Evolutionary conservation across 441 rosid genomes (phyloP), one percentile per base, ranked within the genome.

Genomic region (Euphorbia schlechtendalii): DNA sequence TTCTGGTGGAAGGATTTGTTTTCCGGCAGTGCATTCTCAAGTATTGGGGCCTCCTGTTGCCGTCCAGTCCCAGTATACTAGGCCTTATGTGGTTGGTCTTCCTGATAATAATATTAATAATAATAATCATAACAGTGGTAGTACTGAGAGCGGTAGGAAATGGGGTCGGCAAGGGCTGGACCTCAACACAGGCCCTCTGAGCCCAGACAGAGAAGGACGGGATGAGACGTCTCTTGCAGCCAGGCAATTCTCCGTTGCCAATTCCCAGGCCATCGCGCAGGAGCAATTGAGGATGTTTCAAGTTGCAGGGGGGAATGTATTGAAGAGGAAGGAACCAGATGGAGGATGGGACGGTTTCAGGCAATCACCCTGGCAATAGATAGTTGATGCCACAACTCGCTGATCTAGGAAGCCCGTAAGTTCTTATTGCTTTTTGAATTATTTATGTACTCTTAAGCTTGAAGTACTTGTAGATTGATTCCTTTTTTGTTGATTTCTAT

Each of bases 241-340:
- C 8, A 76, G 76, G 72, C 81, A 74, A 25, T 64, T 63, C 5
- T 66, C 85, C 30, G 58, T 73, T 49, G 55, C 76, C 61, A 69
- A 53, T 65, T 56, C 83, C 8, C 80, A 65, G 38, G 64, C 63
- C 62, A 61, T 72, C 17, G 34, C 71, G 3, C 80, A 79, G 63
- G 82, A 81, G 56, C 80, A 77, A 41, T 56, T 64, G 7, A 79
- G 74, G 73, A 71, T 75, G 71, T 81, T 59, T 67, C 76, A 76
- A 52, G 52, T 54, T 22, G 63, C 67, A n/a, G 69, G 72, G 10
- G 69, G 74, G 12, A 40, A 68, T 25, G 66, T 75, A 2, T 67
- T 73, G 28, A 79, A 81, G 67, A 73, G 81, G 60, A 81, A 81
- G 77, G 85, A 79, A 48, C 85, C 85, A 41, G 85, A 81, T 21